A percentile compares a stretch with the other conserved stretches of the same genome.
Conservation (phyloP, 2,329 filamentous ascomycete species). For the Onygenales sp. region DNA sequence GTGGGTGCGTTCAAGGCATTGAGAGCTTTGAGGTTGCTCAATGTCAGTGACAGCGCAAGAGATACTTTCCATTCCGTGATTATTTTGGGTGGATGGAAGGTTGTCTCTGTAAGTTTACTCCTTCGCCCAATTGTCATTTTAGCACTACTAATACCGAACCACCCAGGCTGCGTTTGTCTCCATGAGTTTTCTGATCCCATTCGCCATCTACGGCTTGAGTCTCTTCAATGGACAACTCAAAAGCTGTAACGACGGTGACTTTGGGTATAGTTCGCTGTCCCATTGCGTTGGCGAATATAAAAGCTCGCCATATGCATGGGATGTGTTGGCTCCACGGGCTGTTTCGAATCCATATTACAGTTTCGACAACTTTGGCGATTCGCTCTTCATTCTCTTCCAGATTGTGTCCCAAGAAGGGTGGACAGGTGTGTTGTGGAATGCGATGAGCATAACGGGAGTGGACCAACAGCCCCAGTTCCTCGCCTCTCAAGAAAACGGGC, state of each 20-base stretch:
- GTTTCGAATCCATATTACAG: constrained; percentile 76
- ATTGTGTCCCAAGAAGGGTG: constrained; percentile 98
- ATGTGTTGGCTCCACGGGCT: constrained; percentile 70
- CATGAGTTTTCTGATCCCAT: constrained; percentile 85
- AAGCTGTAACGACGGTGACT: constrained; percentile 63
- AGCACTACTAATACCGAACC: constrained; percentile 12
- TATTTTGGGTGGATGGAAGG: constrained; percentile 87
- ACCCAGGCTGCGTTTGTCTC: constrained; percentile 75
- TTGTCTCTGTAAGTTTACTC: constrained; percentile 60
- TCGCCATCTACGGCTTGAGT: constrained; percentile 91
- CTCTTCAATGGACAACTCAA: constrained; percentile 78
- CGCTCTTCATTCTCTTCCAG: constrained; percentile 93
- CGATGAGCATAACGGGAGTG: constrained; percentile 68
- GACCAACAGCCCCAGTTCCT: constrained; percentile 63
- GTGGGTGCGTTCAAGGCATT: constrained; percentile 96
- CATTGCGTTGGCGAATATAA: constrained; percentile 80
- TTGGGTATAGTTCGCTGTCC: constrained; percentile 48
- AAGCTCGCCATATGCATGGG: constrained; percentile 71
- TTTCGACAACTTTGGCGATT: constrained; percentile 91
- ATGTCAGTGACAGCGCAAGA: constrained; percentile 89
- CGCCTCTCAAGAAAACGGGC: constrained; percentile 68
- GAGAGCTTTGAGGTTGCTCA: constrained; percentile 79
- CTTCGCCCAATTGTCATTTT: neutral
- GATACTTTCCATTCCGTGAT: constrained; percentile 97
- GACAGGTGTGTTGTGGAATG: constrained; percentile 82